Conservation (phyloP, 768 basidiomycete genomes). For the Piloderma croceum region DNA sequence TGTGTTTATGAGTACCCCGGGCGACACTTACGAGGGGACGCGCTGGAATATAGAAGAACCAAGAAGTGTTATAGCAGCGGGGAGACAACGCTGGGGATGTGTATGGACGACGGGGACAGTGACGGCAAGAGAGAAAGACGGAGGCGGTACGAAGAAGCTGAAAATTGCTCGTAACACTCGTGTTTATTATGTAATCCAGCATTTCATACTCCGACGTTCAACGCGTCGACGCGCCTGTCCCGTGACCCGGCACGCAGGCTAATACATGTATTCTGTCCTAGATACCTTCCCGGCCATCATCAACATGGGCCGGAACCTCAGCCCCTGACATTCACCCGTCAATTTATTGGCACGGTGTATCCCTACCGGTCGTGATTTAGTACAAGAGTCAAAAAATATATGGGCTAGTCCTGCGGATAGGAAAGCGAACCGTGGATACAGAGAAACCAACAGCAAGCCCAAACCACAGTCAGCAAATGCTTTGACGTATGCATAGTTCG, state of each 20-base stretch:
- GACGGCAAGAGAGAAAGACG: constrained; percentile 3
- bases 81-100: background rate
- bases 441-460: constrained; percentile 53
- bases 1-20: constrained; percentile 1
- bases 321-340: too few relatives aligned
- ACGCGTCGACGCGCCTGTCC: too few relatives aligned
- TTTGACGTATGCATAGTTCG: constrained; percentile 52
- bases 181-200: too few relatives aligned
- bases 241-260: too few relatives aligned
- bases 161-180: too few relatives aligned
- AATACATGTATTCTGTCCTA: background rate
- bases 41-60: background rate
- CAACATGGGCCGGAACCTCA: too few relatives aligned
- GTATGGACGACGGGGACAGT: constrained; percentile 15
- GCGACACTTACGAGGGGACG: background rate
- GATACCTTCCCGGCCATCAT: constrained; percentile 63
- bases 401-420: constrained; percentile 68
- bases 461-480: constrained; percentile 50
- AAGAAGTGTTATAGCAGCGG: constrained; percentile 3
- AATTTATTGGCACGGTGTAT: too few relatives aligned
- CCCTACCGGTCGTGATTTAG: constrained; percentile 44
- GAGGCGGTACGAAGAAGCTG: too few relatives aligned
- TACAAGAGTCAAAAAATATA: constrained; percentile 53
- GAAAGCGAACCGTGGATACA: constrained; percentile 53
- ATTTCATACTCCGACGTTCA: too few relatives aligned